Conservation (phyloP, 2,329 filamentous ascomycete species). For the Penicillium fuscoglaucum region DNA sequence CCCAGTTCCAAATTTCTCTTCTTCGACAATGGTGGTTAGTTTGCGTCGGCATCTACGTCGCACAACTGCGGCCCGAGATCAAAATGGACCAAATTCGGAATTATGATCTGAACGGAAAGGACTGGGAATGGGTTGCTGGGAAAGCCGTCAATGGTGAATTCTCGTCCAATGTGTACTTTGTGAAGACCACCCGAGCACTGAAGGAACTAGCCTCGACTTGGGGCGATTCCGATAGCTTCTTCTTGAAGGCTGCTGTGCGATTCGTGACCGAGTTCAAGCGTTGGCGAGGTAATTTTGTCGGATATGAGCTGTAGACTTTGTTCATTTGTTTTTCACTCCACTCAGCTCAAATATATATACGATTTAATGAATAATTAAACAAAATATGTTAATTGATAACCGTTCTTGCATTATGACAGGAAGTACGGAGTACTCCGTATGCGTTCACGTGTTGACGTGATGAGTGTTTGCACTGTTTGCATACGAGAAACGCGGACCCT, state of each 20-base stretch:
- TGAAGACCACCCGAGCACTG: conserved; percentile 73
- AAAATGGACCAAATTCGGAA: conserved; percentile 63
- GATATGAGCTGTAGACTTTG: conserved; percentile 4
- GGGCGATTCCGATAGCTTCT: conserved; percentile 48
- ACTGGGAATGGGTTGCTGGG: conserved; percentile 75
- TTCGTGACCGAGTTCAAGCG: conserved; percentile 59
- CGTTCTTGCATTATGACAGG: neutral
- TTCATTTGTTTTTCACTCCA: neutral
- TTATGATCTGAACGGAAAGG: conserved; percentile 61
- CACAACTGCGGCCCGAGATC: conserved; percentile 71
- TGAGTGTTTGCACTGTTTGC: conserved; percentile 16
- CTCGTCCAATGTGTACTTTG: conserved; percentile 75
- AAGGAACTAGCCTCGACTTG: conserved; percentile 40
- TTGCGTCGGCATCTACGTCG: conserved; percentile 73
- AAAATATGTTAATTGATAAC: neutral
- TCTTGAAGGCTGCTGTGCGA: conserved; percentile 52
- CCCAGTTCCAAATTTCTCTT: conserved; percentile 69
- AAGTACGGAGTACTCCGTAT: too few species aligned
- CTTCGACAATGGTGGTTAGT: conserved; percentile 90
- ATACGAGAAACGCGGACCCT: neutral
- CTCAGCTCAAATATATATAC: neutral
- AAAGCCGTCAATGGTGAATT: conserved; percentile 68
- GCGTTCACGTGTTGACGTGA: neutral
- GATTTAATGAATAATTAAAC: conserved; percentile 1
- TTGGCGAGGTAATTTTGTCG: conserved; percentile 57